Conservation (phyloP, 208 protist genomes). For the Herpetomonas tarakana region DNA sequence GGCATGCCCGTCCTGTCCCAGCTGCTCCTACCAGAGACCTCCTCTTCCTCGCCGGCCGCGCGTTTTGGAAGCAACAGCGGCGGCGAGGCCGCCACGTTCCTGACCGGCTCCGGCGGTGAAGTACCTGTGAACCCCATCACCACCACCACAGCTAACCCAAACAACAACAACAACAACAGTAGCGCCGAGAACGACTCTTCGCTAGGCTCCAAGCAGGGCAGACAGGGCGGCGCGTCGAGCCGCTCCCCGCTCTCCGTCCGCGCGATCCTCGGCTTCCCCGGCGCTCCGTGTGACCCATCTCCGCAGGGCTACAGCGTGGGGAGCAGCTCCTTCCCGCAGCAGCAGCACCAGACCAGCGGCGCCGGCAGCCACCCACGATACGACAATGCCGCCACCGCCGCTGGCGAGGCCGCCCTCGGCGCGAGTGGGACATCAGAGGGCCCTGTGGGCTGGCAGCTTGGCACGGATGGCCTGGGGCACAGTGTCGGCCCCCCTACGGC, state of each 20-base stretch:
- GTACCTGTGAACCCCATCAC: background rate
- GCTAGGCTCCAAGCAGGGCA: background rate
- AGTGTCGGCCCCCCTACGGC: conserved; percentile 1
- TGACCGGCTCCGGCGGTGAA: background rate
- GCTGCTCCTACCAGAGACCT: background rate
- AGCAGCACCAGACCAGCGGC: background rate
- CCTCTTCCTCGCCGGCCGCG: no score
- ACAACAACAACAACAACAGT: background rate
- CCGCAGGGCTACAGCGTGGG: background rate
- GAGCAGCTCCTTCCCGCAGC: no score
- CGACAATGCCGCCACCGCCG: conserved; percentile 1
- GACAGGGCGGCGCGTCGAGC: no score
- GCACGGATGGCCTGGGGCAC: background rate
- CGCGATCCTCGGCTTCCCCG: background rate
- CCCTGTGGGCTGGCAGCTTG: background rate
- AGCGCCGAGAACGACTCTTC: background rate
- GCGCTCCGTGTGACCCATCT: background rate
- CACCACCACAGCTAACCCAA: background rate
- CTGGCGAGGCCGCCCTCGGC: background rate
- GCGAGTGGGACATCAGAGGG: background rate
- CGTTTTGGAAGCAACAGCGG: background rate
- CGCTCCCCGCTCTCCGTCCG: background rate
- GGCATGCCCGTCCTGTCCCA: background rate
- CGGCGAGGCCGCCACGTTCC: background rate
- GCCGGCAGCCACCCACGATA: no score